phyloP scores from a whole-genome alignment of 805 yeast species.

The Monosporozyma yasuniensis region DNA sequence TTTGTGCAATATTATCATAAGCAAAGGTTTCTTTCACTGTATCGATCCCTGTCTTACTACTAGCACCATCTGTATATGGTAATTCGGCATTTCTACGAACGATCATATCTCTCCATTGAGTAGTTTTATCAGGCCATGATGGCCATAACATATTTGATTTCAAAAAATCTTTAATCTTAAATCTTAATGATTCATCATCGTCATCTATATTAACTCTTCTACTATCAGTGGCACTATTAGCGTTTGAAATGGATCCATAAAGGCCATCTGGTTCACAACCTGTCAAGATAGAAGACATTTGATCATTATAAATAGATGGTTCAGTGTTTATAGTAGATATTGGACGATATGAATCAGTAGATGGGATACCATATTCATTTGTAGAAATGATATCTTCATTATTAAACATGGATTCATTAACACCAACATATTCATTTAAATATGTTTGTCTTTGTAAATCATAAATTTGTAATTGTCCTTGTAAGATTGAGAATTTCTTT shows the following conservation, averaged over 20 bases:
- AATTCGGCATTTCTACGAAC: not conserved
- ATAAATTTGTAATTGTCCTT: slow-evolving; percentile 19
- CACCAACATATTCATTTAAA: not conserved
- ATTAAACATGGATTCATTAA: not conserved
- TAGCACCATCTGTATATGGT: not conserved
- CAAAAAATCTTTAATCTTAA: slow-evolving; percentile 6
- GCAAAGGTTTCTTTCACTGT: slow-evolving; percentile 13
- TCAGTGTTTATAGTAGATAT: not conserved
- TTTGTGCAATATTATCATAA: slow-evolving; percentile 2
- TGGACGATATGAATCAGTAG: not conserved
- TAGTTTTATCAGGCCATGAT: slow-evolving; percentile 18
- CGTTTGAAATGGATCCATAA: slow-evolving; percentile 1
- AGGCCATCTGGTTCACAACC: not conserved
- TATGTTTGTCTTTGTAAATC: slow-evolving; percentile 6
- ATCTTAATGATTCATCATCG: not conserved
- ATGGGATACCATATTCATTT: not conserved
- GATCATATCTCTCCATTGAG: not conserved
- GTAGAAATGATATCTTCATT: not conserved
- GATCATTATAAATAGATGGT: not conserved
- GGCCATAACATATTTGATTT: slow-evolving; percentile 22
- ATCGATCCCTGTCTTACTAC: not conserved
- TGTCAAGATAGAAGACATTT: not conserved
- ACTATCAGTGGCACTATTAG: not conserved
- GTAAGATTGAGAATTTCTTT: slow-evolving; percentile 17
- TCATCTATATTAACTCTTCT: not conserved